Base-by-base conservation (phyloP, 2,329 filamentous ascomycete species). In the Penicillium hesseltinei region DNA sequence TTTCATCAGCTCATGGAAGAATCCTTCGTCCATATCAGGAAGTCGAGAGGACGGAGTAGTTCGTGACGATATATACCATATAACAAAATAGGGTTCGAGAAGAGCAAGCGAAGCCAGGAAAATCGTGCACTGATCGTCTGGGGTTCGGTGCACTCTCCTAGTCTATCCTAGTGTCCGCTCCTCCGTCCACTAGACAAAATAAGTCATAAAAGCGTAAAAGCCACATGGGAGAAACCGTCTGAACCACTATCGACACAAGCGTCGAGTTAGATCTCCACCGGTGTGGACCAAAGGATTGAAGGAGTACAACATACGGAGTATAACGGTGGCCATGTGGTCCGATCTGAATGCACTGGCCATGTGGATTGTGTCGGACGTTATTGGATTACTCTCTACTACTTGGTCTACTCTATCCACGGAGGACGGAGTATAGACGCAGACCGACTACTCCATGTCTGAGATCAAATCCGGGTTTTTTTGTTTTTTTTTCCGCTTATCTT, bases 61-160 rank as follows among this genome's bases (percentile, higher is more conserved):
- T 53, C 35, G 36, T 51, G 53, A 21, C 9, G 19, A 31, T 31
- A 51, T 55, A 9, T 19, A 35, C 45, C 25, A n/a, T 47, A n/a
- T 47, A 23, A 13, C 35, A 31, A 1, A 33, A 42, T 51, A 51
- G 38, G 27, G 45, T 55, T 55, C 23, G 38, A 38, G 46, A 55
- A 55, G 38, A 33, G 25, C 35, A 43, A 50, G 25, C 45, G 44
- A 33, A 49, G 43, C 27, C 21, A 40, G 25, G 23, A 40, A 48
- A 39, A 39, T 40, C 21, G 39, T 31, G 53, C 53, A 51, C 40
- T 50, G 53, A 51, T 55, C 53, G 21, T 51, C 31, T 51, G 19
- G 39, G 6, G 46, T 11, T 38, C 29, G 23, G n/a, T 43, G 53
- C 38, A 10, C 31, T 19, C 13, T 9, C 10, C 13, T 21, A 25